These are phyloP conservation scores for Exophiala aquamarina DNA, from an alignment of 2,329 filamentous ascomycete species.

Conservation along the genomic window DNA sequence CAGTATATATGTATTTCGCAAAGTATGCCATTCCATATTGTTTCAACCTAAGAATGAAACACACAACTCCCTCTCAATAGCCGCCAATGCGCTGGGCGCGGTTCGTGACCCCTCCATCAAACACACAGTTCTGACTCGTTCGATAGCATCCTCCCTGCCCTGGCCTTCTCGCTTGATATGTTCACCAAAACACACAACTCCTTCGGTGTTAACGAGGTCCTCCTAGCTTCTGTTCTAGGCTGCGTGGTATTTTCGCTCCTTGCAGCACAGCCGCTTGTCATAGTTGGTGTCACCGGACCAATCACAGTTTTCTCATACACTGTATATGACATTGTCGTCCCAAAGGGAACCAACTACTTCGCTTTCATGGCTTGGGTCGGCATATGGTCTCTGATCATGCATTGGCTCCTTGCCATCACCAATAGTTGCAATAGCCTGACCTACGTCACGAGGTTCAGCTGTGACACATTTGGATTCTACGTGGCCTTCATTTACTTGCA, in stretches of 20 bases:
- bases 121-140: no score
- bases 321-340: constrained; percentile 82
- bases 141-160: constrained; percentile 74
- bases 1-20: constrained; percentile 92
- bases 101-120: no score
- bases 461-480: constrained; percentile 93
- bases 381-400: constrained; percentile 80
- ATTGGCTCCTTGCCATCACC: constrained; percentile 78
- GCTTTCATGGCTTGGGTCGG: constrained; percentile 92
- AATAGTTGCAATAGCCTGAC: constrained; percentile 87
- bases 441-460: constrained; percentile 88
- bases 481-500: constrained; percentile 90
- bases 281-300: constrained; percentile 86
- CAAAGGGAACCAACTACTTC: constrained; percentile 76
- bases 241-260: constrained; percentile 77
- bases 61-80: no score
- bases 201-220: constrained; percentile 87
- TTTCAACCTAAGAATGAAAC: constrained; percentile 26
- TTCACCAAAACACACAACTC: constrained; percentile 81
- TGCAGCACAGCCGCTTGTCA: constrained; percentile 81
- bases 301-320: constrained; percentile 96
- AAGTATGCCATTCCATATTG: constrained; percentile 60
- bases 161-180: constrained; percentile 92
- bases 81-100: no score
- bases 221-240: constrained; percentile 81